phyloP scores from a whole-genome alignment of 2,329 filamentous ascomycete genomes.

The Pestalotiopsis fici region DNA sequence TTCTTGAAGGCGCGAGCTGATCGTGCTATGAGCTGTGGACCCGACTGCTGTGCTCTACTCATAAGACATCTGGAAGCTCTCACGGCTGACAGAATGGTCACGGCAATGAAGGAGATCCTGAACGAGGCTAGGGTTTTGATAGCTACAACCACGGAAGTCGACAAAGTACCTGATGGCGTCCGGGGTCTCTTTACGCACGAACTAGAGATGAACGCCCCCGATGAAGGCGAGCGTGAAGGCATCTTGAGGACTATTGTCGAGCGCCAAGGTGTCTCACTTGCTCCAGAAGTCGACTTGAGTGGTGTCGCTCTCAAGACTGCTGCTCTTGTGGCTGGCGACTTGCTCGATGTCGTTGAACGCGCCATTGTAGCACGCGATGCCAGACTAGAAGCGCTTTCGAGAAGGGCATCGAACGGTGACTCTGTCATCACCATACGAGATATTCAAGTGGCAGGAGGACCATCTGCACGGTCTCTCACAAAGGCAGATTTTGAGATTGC shows the following conservation, averaged over 20 bases:
- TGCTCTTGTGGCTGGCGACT: constrained; percentile 88
- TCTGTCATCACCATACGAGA: constrained; percentile 69
- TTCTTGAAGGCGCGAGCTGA: constrained; percentile 87
- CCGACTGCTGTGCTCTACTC: constrained; percentile 81
- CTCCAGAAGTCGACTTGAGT: constrained; percentile 80
- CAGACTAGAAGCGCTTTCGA: constrained; percentile 74
- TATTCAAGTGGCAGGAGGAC: constrained; percentile 84
- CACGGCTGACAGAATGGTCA: constrained; percentile 86
- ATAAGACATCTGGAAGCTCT: constrained; percentile 88
- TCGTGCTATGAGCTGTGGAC: constrained; percentile 83
- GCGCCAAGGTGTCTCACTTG: constrained; percentile 74
- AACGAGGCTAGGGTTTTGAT: constrained; percentile 80
- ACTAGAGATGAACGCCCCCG: constrained; percentile 88
- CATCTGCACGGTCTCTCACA: constrained; percentile 75
- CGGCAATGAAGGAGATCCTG: constrained; percentile 81
- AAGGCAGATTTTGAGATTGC: constrained; percentile 88
- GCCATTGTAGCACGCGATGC: constrained; percentile 76
- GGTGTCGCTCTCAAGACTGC: constrained; percentile 93
- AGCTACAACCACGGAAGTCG: constrained; percentile 92
- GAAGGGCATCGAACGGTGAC: constrained; percentile 37
- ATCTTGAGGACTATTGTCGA: constrained; percentile 80
- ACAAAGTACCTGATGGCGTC: constrained; percentile 89
- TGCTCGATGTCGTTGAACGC: constrained; percentile 92
- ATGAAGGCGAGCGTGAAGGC: constrained; percentile 88
- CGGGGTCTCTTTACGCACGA: constrained; percentile 94